Evolutionary conservation across 768 basidiomycete genomes (phyloP), one percentile per base, ranked within the genome.

Genomic region (Auricularia cornea): DNA sequence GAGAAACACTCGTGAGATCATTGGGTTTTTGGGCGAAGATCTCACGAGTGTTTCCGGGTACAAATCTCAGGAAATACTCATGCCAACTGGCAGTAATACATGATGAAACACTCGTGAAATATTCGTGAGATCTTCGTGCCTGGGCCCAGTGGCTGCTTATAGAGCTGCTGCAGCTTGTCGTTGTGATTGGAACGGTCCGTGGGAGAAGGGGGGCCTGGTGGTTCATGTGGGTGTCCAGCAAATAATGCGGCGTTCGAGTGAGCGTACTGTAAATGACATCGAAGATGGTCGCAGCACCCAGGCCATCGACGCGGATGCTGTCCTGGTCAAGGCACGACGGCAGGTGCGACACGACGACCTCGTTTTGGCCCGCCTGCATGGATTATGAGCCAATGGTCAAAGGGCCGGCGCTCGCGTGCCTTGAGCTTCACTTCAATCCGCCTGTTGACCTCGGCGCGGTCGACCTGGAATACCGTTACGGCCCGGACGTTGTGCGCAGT

Each of bases 201-300:
- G 66, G 77, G 75, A 29, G 76, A 62, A 20, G 76, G 61, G 52
- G 32, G 60, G 23, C 44, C 44, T 48, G n/a, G n/a, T n/a, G n/a
- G n/a, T n/a, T n/a, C n/a, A n/a, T n/a, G n/a, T n/a, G n/a, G n/a
- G n/a, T n/a, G n/a, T n/a, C n/a, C n/a, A n/a, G n/a, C n/a, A n/a
- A n/a, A n/a, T n/a, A n/a, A n/a, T n/a, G n/a, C n/a, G n/a, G n/a
- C n/a, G n/a, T n/a, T n/a, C n/a, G n/a, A n/a, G n/a, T n/a, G n/a
- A n/a, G n/a, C n/a, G n/a, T n/a, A 20, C 35, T 80, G 70, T 81
- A 83, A 20, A 81, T 78, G 35, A 85, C 80, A 70, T 85, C 84
- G 65, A 80, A 78, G 12, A 87, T 74, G 63, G 80, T 80, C 4
- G 80, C 79, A 30, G 75, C 72, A 3, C 75, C 77, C 12, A 83